These are phyloP conservation scores for Aspergillus quadrilineatus DNA, from an alignment of 2,329 filamentous ascomycete genomes.

Conservation along the genomic window DNA sequence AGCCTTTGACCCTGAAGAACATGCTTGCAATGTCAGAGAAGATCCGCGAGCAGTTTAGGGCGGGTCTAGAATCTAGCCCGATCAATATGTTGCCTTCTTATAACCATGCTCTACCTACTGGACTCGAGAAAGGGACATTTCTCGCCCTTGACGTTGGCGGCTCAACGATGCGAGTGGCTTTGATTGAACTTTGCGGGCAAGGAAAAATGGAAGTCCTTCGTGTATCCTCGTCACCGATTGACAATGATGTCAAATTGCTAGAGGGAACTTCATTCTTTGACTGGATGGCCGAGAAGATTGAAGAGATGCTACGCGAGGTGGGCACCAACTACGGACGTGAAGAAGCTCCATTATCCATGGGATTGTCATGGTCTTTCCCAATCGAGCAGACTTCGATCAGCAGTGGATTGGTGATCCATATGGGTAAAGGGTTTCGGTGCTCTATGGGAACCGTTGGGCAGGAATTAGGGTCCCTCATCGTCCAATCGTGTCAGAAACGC, in stretches of 20 bases:
- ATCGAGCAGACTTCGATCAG: slow-evolving; percentile 63
- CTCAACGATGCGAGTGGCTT: slow-evolving; percentile 64
- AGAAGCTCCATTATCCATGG: slow-evolving; percentile 52
- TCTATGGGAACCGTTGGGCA: slow-evolving; percentile 59
- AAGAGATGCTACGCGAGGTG: slow-evolving; percentile 50
- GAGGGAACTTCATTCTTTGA: slow-evolving; percentile 61
- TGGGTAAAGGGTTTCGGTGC: slow-evolving; percentile 66
- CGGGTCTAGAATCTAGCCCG: slow-evolving; percentile 55
- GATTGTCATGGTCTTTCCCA: slow-evolving; percentile 66
- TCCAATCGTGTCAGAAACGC: slow-evolving; percentile 55
- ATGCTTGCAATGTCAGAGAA: slow-evolving; percentile 47
- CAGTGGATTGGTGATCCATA: slow-evolving; percentile 57
- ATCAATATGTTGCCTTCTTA: slow-evolving; percentile 67
- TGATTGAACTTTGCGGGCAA: slow-evolving; percentile 57
- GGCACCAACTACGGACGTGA: slow-evolving; percentile 41
- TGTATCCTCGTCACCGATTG: slow-evolving; percentile 57
- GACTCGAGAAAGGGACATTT: slow-evolving; percentile 59
- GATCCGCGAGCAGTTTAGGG: slow-evolving; percentile 53
- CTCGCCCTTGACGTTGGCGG: slow-evolving; percentile 65
- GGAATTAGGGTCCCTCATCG: slow-evolving; percentile 60
- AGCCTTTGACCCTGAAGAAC: slow-evolving; percentile 35
- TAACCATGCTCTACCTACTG: slow-evolving; percentile 60
- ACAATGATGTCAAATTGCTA: slow-evolving; percentile 55
- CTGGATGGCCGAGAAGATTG: slow-evolving; percentile 64
- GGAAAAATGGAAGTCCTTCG: slow-evolving; percentile 55